Conservation (phyloP, 495 filamentous ascomycete species). For the Penicillium robsamsonii region DNA sequence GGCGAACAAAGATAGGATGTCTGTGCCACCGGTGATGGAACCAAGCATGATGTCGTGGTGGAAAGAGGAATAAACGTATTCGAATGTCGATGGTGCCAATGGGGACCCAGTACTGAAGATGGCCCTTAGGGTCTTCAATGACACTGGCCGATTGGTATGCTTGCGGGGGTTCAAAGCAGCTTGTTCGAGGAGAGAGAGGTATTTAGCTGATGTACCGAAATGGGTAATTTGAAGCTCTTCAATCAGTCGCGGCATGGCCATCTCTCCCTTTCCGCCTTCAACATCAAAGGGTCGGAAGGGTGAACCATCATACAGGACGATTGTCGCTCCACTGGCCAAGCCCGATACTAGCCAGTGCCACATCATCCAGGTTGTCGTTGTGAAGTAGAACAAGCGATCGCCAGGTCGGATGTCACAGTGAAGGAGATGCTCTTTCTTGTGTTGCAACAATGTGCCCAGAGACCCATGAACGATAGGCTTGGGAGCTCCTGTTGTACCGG, state of each 20-base stretch:
- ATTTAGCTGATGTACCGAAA: conserved; percentile 91
- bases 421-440: conserved; percentile 89
- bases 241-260: conserved; percentile 68
- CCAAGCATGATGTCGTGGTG: conserved; percentile 71
- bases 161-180: conserved; percentile 63
- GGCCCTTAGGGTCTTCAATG: conserved; percentile 60
- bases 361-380: conserved; percentile 96
- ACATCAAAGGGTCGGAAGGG: conserved; percentile 67
- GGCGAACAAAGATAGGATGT: conserved; percentile 93
- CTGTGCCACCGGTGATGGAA: conserved; percentile 86
- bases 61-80: conserved; percentile 81
- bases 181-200: conserved; percentile 87
- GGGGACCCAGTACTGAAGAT: conserved; percentile 94
- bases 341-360: conserved; percentile 92
- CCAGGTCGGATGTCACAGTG: conserved; percentile 72
- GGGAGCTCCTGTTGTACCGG: conserved; percentile 84
- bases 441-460: conserved; percentile 82
- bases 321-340: conserved; percentile 72
- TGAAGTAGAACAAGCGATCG: conserved; percentile 78
- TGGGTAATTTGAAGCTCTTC: conserved; percentile 76
- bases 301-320: conserved; percentile 86
- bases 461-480: conserved; percentile 92
- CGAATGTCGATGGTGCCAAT: conserved; percentile 87
- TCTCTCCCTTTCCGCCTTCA: conserved; percentile 54
- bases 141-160: conserved; percentile 45